These are phyloP conservation scores for Calonectria hongkongensis DNA, from an alignment of 2,329 filamentous ascomycete genomes.

Conservation along the genomic window DNA sequence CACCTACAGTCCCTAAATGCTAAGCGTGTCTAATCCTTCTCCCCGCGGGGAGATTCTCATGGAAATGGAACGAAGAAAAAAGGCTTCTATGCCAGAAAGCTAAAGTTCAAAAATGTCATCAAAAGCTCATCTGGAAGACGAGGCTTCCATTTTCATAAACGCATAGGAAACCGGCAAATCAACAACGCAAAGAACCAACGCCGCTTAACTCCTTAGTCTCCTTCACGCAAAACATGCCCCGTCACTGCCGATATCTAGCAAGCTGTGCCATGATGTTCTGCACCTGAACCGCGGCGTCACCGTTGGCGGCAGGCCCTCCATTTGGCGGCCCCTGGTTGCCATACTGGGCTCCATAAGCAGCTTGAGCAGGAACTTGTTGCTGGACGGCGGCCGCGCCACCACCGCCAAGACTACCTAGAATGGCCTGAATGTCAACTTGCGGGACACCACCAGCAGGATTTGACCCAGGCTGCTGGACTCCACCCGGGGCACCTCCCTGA, in stretches of 20 bases:
- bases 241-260: slow-evolving; percentile 76
- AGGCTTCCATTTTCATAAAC: slow-evolving; percentile 47
- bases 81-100: slow-evolving; percentile 40
- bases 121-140: slow-evolving; percentile 41
- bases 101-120: slow-evolving; percentile 36
- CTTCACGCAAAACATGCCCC: background rate
- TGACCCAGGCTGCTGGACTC: slow-evolving; percentile 44
- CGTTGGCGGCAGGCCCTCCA: slow-evolving; percentile 53
- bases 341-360: slow-evolving; percentile 57
- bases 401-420: slow-evolving; percentile 64
- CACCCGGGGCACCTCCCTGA: slow-evolving; percentile 53
- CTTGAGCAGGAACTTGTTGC: slow-evolving; percentile 50
- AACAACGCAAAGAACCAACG: slow-evolving; percentile 20
- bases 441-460: slow-evolving; percentile 53
- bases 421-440: slow-evolving; percentile 67
- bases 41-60: slow-evolving; percentile 33
- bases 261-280: slow-evolving; percentile 86
- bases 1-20: slow-evolving; percentile 26
- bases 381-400: slow-evolving; percentile 48
- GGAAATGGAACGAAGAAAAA: slow-evolving; percentile 8
- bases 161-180: slow-evolving; percentile 30
- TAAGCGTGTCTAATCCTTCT: slow-evolving; percentile 38
- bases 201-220: slow-evolving; percentile 16
- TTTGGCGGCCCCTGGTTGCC: slow-evolving; percentile 55
- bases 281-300: slow-evolving; percentile 71